Percentiles rank a stretch among this genome's conserved stretches.
Evolutionary conservation across 2,329 filamentous ascomycete genomes (phyloP).

Genomic region (Neophaeococcomyces aloes): DNA sequence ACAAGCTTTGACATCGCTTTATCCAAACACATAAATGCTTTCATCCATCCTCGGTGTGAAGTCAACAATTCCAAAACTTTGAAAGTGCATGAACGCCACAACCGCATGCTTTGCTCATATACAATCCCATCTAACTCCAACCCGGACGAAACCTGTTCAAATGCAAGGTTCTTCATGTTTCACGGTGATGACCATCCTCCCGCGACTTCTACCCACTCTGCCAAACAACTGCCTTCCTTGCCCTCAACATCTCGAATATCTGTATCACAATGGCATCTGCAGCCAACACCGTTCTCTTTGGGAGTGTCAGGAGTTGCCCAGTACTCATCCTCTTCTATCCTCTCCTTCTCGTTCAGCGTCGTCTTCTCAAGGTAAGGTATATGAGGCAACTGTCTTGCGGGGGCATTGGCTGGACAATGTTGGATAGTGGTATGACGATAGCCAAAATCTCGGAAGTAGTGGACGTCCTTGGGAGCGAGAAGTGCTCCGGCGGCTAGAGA

Average conservation of each 20-base stretch:
- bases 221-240: conserved; percentile 88
- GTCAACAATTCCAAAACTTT: conserved; percentile 8
- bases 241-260: conserved; percentile 97
- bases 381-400: conserved; percentile 70
- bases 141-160: conserved; percentile 15
- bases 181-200: conserved; percentile 72
- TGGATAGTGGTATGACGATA: conserved; percentile 98
- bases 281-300: conserved; percentile 94
- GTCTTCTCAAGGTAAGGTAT: conserved; percentile 73
- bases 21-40: conserved; percentile 8
- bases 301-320: conserved; percentile 80
- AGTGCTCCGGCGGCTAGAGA: conserved; percentile 89
- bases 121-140: conserved; percentile 5
- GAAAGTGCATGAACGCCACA: conserved; percentile 7
- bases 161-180: conserved; percentile 12
- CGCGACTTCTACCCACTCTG: conserved; percentile 94
- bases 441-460: conserved; percentile 98
- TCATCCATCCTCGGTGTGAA: conserved; percentile 43
- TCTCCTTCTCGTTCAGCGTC: conserved; percentile 68
- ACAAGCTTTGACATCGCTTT: background rate
- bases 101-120: conserved; percentile 14
- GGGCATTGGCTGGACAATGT: conserved; percentile 93
- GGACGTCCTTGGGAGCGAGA: conserved; percentile 69
- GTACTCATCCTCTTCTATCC: conserved; percentile 87
- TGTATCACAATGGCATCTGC: conserved; percentile 90